These are phyloP conservation scores for Rubia peregrina DNA, from an alignment of 305 asterid species.

Conservation along the genomic window DNA sequence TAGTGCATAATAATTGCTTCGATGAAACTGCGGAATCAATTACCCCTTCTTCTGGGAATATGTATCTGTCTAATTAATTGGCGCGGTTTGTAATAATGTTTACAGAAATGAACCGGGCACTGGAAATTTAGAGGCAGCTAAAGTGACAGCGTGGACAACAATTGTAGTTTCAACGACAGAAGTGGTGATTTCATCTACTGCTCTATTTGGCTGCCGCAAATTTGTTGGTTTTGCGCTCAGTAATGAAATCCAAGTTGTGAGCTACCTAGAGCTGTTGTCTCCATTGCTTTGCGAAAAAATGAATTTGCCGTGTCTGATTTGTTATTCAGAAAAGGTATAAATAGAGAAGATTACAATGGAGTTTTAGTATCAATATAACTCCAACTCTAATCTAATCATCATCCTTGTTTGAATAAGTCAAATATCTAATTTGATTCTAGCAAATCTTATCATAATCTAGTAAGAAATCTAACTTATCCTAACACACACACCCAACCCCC, in stretches of 20 bases:
- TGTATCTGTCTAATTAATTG: slow-evolving; percentile 30
- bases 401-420: too few relatives aligned
- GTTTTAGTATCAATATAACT: too few relatives aligned
- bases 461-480: too few relatives aligned
- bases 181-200: slow-evolving; percentile 3
- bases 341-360: too few relatives aligned
- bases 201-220: slow-evolving; percentile 26
- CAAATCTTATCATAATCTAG: too few relatives aligned
- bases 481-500: too few relatives aligned
- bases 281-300: slow-evolving; percentile 15
- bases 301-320: too few relatives aligned
- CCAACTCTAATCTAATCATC: too few relatives aligned
- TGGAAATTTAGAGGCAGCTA: slow-evolving; percentile 14
- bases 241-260: slow-evolving; percentile 30
- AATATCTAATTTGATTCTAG: too few relatives aligned
- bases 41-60: slow-evolving; percentile 50
- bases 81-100: too few relatives aligned
- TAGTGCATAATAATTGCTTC: slow-evolving; percentile 80
- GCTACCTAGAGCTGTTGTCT: slow-evolving; percentile 26
- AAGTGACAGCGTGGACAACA: slow-evolving; percentile 22
- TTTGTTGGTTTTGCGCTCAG: slow-evolving; percentile 40
- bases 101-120: slow-evolving; percentile 15
- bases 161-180: slow-evolving; percentile 20
- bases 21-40: slow-evolving; percentile 71
- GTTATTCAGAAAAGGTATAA: too few relatives aligned